Evolutionary conservation across 768 basidiomycete species (phyloP), one percentile per base, ranked within the genome.

Genomic region (Pholiota microspora): DNA sequence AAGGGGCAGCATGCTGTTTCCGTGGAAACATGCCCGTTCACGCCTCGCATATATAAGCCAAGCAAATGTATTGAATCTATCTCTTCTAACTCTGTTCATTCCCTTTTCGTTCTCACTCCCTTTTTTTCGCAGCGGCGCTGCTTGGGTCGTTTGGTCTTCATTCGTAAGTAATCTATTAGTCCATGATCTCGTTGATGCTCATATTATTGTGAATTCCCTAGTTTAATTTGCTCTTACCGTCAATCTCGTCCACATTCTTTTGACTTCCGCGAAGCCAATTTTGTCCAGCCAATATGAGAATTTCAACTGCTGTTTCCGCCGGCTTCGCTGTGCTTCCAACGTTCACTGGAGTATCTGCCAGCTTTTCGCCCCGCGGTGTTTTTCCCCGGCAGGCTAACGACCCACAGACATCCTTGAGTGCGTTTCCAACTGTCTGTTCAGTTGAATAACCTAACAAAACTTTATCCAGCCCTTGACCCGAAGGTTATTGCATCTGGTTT

Each of bases 51-150:
- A 62, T 69, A 68, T 65, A 62, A 62, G 31, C 45, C 32, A 40
- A 31, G 36, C 7, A 21, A 32, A 24, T 16, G 12, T 36, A 38
- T 9, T 8, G 8, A 42, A 16, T 51, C 53, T 16, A 29, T 5
- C 38, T 59, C 62, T 55, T 64, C 61, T 57, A 38, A 63, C 57
- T 49, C 47, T 49, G 27, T 50, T 54, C 49, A 59, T 61, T 65
- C 61, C 62, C 55, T 56, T 62, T 64, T 66, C 64, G 58, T 62
- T 65, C 58, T 63, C 59, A 47, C 45, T 60, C 66, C 63, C 57
- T 61, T 62, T 64, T 66, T 63, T 59, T 18, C 28, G 80, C 83
- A 83, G 81, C 83, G 67, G 82, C 56, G 83, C 82, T 84, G 83
- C 75, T 46, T 36, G 44, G 49, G 25, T 36, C 32, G 31, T 38